These are phyloP conservation scores for Naganishia onofrii DNA, from an alignment of 768 basidiomycete genomes.

Conservation along the genomic window DNA sequence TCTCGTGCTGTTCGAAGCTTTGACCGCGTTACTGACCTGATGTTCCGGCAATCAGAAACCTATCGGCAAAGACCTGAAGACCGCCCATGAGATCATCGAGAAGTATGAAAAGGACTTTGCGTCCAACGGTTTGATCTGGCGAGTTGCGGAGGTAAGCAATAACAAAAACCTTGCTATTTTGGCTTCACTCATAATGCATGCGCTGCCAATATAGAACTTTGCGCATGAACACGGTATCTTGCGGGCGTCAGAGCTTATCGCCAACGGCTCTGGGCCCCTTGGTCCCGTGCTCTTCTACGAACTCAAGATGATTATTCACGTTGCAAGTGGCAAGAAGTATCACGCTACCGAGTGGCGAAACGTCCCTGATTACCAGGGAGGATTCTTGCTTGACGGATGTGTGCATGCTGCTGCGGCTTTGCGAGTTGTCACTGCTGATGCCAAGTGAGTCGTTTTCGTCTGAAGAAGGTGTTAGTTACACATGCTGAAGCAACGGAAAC, in stretches of 20 bases:
- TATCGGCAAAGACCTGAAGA: conserved; percentile 67
- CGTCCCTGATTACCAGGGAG: conserved; percentile 63
- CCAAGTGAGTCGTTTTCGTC: conserved; percentile 51
- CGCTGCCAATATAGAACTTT: conserved; percentile 26
- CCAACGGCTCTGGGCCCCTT: conserved; percentile 59
- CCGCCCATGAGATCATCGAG: conserved; percentile 65
- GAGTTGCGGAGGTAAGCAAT: conserved; percentile 68
- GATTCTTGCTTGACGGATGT: conserved; percentile 64
- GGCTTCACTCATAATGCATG: conserved; percentile 54
- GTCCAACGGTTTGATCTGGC: conserved; percentile 70
- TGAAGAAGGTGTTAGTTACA: background rate
- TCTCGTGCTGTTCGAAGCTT: too few species aligned
- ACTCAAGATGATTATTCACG: conserved; percentile 57
- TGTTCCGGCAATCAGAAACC: conserved; percentile 73
- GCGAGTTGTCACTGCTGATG: conserved; percentile 76
- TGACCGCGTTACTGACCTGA: background rate
- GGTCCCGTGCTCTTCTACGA: conserved; percentile 71
- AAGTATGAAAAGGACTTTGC: conserved; percentile 66
- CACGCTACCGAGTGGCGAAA: conserved; percentile 82
- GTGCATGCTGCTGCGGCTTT: conserved; percentile 45
- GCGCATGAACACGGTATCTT: conserved; percentile 32
- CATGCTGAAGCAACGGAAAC: background rate
- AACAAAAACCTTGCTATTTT: conserved; percentile 29
- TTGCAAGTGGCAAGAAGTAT: conserved; percentile 67
- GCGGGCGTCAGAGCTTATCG: conserved; percentile 25